Evolutionary conservation across 2,329 filamentous ascomycete species (phyloP).

Genomic region (Aphanocladium album): DNA sequence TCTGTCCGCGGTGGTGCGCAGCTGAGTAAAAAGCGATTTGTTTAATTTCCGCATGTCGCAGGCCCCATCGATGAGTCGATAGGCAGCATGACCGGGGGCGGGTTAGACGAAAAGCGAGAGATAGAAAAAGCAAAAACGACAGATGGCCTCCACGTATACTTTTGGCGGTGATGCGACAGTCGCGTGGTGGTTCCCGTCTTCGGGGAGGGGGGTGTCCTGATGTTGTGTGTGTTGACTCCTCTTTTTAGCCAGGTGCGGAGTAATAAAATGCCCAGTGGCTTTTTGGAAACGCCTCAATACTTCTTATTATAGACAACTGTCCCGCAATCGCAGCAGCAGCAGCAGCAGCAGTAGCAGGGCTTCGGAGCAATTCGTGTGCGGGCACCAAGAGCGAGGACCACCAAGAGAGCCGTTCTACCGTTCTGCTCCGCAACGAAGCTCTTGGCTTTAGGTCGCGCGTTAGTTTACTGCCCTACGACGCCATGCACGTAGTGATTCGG

Average conservation of each 20-base stretch:
- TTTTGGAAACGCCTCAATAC: neutral
- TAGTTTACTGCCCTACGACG: neutral
- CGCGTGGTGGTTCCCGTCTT: neutral
- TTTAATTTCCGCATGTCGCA: neutral
- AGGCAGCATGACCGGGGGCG: neutral
- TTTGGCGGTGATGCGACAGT: neutral
- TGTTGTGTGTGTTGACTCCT: neutral
- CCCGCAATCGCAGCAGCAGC: too few relatives aligned
- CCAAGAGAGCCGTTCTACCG: neutral
- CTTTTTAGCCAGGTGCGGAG: neutral
- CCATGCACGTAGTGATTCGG: neutral
- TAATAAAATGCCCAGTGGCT: neutral
- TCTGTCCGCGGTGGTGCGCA: neutral
- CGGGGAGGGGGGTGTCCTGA: neutral
- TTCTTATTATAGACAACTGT: neutral
- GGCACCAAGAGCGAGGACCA: too few relatives aligned
- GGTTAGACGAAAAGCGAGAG: too few relatives aligned
- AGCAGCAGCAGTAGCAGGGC: too few relatives aligned
- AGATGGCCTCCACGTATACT: neutral
- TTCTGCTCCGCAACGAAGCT: neutral
- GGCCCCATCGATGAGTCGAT: neutral
- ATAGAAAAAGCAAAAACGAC: conserved; percentile 1
- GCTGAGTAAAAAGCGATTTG: neutral
- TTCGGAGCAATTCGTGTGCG: neutral
- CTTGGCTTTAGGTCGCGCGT: neutral